Base-by-base conservation (phyloP, 495 filamentous ascomycete genomes). In the Xylaria cubensis region DNA sequence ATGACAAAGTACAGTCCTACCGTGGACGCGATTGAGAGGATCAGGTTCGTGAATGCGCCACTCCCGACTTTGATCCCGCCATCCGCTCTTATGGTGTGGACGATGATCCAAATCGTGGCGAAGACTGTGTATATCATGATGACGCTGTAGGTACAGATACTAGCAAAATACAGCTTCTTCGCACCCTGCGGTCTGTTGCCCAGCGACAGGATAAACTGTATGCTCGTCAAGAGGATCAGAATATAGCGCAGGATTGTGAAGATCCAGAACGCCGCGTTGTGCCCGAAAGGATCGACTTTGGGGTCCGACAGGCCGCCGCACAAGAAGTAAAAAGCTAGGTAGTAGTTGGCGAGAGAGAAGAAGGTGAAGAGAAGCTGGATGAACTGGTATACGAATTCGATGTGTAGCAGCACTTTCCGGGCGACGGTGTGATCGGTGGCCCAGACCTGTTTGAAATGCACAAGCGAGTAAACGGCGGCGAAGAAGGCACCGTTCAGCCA, bases 401-500 rank as follows among this genome's bases (percentile, higher is more conserved):
- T 90, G 80, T 98, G 94, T 46, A 99, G 86, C 59, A 98, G 87
- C 55, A 97, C 86, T 81, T 99, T 99, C 59, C 97, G 91, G 24
- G 89, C 84, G 12, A 97, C 69, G 3, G 93, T 96, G 80, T 99
- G 97, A 81, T 98, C 96, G 15, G 97, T 99, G 66, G 79, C 80
- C 95, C 96, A 98, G 79, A 99, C 89, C 84, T 98, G 97, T 67
- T 85, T 89, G 74, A 95, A 96, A 82, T 99, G 97, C 61, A 97
- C 92, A 10, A 98, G 90, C 6, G 96, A 98, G 84, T 98, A 99
- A 53, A 97, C 95, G 67, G 97, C 96, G 1, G 97, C 97, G 81
- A 99, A 99, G 86, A 98, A 98, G 67, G 97, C 97, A 75, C 97
- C 97, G 81, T 99, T 99, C 32, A 99, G 89, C 97, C 96, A 99